Conservation (phyloP, 768 basidiomycete species). For the Mycena venus region DNA sequence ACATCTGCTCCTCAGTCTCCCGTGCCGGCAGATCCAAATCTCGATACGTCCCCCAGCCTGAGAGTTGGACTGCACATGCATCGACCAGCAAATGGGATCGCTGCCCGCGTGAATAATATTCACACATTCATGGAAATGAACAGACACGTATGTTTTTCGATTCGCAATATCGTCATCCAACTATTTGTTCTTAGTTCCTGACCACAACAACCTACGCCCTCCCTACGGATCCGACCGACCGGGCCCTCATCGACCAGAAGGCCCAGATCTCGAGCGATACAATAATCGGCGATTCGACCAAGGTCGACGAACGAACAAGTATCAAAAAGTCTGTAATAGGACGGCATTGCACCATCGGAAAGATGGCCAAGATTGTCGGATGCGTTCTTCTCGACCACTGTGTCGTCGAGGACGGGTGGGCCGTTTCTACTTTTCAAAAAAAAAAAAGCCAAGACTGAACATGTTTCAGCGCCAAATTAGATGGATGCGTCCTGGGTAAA, state of each 20-base stretch:
- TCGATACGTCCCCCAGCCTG: conserved; percentile 58
- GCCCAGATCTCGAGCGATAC: conserved; percentile 89
- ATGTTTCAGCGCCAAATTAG: conserved; percentile 74
- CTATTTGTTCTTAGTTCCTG: conserved; percentile 58
- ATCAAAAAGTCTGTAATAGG: conserved; percentile 88
- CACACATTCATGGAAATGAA: conserved; percentile 86
- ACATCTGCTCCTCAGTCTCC: conserved; percentile 63
- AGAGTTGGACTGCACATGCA: conserved; percentile 78
- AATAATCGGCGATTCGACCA: conserved; percentile 85
- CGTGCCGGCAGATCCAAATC: conserved; percentile 52
- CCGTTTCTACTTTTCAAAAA: not conserved
- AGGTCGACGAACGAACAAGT: conserved; percentile 81
- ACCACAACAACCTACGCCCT: conserved; percentile 64
- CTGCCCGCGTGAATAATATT: conserved; percentile 83
- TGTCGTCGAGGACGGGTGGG: conserved; percentile 88
- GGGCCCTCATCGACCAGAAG: conserved; percentile 80
- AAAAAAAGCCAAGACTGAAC: conserved; percentile 3
- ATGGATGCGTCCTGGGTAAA: conserved; percentile 81
- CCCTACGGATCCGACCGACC: conserved; percentile 72
- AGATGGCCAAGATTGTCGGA: conserved; percentile 84
- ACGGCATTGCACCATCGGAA: conserved; percentile 87
- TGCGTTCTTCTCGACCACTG: conserved; percentile 93
- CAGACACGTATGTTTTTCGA: conserved; percentile 67
- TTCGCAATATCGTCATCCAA: not conserved
- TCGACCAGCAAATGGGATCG: conserved; percentile 63